Percentiles rank a stretch among this genome's conserved stretches.
Evolutionary conservation across 768 basidiomycete genomes (phyloP).

Genomic region (Chalciporus sphaerocephalus): DNA sequence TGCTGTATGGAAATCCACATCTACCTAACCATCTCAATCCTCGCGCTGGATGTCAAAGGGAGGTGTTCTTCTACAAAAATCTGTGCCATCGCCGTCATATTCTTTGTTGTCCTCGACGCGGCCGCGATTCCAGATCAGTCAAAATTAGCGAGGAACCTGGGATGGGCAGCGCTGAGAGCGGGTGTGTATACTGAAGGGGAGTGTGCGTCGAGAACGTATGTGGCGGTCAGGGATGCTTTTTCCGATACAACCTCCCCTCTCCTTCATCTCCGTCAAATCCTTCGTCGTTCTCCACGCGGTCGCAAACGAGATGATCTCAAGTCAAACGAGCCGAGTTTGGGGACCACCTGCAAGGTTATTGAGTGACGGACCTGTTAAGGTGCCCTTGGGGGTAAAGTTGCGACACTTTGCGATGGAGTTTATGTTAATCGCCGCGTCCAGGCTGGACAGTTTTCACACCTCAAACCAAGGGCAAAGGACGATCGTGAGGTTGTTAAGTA

Average conservation of each 20-base stretch:
- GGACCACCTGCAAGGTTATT: not conserved
- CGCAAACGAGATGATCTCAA: too few species aligned
- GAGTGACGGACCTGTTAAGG: too few species aligned
- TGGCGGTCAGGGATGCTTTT: constrained; percentile 9
- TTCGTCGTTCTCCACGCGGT: constrained; percentile 24
- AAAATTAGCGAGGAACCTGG: constrained; percentile 17
- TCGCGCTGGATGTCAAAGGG: not conserved
- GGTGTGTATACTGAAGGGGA: constrained; percentile 18
- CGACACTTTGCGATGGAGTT: too few species aligned
- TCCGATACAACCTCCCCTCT: too few species aligned
- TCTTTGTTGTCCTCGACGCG: constrained; percentile 23
- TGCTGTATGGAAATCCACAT: constrained; percentile 12
- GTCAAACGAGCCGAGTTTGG: not conserved
- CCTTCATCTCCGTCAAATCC: constrained; percentile 31
- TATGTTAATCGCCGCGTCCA: too few species aligned
- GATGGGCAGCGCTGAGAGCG: constrained; percentile 29
- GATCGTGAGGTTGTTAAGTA: too few species aligned
- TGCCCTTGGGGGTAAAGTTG: too few species aligned
- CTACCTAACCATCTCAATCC: constrained; percentile 4
- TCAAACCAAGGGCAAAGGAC: too few species aligned
- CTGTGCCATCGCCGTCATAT: constrained; percentile 26
- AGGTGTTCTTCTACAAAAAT: constrained; percentile 24
- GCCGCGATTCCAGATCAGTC: constrained; percentile 9
- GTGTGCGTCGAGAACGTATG: constrained; percentile 3
- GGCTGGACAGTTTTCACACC: too few species aligned